phyloP scores from a whole-genome alignment of 2,329 filamentous ascomycete species.

The Cladophialophora psammophila region DNA sequence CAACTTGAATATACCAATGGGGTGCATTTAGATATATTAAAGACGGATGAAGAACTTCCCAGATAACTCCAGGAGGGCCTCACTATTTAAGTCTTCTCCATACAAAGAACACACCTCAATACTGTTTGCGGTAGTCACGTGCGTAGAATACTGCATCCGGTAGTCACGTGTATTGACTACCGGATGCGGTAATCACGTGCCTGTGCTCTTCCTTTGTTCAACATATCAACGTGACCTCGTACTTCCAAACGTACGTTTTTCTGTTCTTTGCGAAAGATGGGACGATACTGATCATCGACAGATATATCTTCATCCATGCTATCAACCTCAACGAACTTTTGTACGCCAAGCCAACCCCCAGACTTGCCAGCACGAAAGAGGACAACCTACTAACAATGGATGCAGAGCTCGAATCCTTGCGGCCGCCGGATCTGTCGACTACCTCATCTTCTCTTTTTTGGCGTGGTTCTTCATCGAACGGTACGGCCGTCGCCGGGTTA shows the following conservation, averaged over 20 bases:
- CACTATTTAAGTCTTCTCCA: too few relatives aligned
- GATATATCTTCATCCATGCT: slow-evolving; percentile 54
- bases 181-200: too few relatives aligned
- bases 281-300: slow-evolving; percentile 35
- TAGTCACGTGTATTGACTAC: too few relatives aligned
- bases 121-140: too few relatives aligned
- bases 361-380: background rate
- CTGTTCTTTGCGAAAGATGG: background rate
- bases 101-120: too few relatives aligned
- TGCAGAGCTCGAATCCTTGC: slow-evolving; percentile 52
- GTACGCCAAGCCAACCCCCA: slow-evolving; percentile 10
- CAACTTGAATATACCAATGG: too few relatives aligned
- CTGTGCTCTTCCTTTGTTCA: too few relatives aligned
- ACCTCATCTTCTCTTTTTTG: slow-evolving; percentile 53
- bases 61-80: too few relatives aligned
- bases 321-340: slow-evolving; percentile 47
- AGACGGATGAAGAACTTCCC: too few relatives aligned
- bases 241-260: slow-evolving; percentile 42
- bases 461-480: slow-evolving; percentile 58
- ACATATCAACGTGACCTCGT: slow-evolving; percentile 33
- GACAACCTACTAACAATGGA: background rate
- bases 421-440: slow-evolving; percentile 57
- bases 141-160: too few relatives aligned
- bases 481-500: slow-evolving; percentile 57
- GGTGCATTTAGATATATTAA: too few relatives aligned